Evolutionary conservation across 148 eudicot genomes (phyloP).

Genomic region (Heliamphora exappendiculata): DNA sequence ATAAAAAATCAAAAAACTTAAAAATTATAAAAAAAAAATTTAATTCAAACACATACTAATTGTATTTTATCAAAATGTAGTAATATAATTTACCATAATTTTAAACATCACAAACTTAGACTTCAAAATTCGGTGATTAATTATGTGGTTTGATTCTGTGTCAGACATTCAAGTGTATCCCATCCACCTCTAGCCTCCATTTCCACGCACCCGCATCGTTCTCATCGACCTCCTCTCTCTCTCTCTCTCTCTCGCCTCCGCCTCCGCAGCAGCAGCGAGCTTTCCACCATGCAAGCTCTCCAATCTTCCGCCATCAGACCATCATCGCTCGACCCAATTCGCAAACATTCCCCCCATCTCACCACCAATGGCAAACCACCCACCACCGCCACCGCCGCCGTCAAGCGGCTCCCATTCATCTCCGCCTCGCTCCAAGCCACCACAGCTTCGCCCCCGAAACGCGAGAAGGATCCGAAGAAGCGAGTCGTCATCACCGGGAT

Average conservation of each 20-base stretch:
- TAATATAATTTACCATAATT: too few species aligned
- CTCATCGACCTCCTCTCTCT: conserved; percentile 2
- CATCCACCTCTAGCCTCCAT: too few species aligned
- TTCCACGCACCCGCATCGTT: background rate
- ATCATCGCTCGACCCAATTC: conserved; percentile 43
- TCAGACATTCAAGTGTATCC: too few species aligned
- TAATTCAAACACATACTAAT: too few species aligned
- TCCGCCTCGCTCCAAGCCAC: conserved; percentile 23
- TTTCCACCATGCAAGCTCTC: conserved; percentile 47
- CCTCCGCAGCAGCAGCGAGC: background rate
- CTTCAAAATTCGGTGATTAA: too few species aligned
- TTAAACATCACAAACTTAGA: too few species aligned
- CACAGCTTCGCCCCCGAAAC: conserved; percentile 42
- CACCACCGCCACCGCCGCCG: background rate
- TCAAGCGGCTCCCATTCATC: conserved; percentile 22
- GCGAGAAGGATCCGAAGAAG: conserved; percentile 89
- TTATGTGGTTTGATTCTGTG: too few species aligned
- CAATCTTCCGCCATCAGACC: conserved; percentile 42
- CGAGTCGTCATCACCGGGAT: conserved; percentile 85
- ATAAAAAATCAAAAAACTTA: too few species aligned
- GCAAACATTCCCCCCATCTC: conserved; percentile 20
- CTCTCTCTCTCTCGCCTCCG: background rate
- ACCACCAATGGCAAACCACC: conserved; percentile 15
- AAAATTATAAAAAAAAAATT: too few species aligned
- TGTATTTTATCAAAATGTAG: too few species aligned